Evolutionary conservation across 2,329 filamentous ascomycete genomes (phyloP).

Genomic region (Colletotrichum aenigma): DNA sequence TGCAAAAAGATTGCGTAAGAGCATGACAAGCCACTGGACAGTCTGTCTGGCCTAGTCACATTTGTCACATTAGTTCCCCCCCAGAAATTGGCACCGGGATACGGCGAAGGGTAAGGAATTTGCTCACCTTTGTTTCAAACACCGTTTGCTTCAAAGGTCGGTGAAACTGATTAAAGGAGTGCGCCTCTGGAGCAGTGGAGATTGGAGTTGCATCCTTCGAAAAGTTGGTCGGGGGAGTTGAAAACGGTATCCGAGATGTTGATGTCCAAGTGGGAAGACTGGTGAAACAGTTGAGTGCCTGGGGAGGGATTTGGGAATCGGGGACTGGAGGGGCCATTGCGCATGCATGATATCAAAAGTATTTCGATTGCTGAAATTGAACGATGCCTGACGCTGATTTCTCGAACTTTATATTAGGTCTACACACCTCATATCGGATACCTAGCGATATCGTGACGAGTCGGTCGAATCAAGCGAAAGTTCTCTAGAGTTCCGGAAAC

Average conservation of each 20-base stretch:
- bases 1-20: neutral
- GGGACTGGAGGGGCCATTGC: neutral
- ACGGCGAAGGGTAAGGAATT: neutral
- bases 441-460: neutral
- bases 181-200: neutral
- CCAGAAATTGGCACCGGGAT: rapidly evolving
- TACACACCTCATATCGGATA: neutral
- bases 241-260: neutral
- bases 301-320: neutral
- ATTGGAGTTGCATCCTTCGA: neutral
- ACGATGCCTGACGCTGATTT: neutral
- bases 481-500: neutral
- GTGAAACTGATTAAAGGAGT: neutral
- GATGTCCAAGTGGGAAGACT: neutral
- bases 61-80: neutral
- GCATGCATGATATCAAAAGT: neutral
- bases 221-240: neutral
- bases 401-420: neutral
- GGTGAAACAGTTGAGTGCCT: neutral
- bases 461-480: neutral
- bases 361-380: neutral
- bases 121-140: neutral
- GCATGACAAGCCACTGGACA: neutral
- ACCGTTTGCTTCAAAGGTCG: neutral
- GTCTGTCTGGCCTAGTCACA: neutral